Percentiles rank a stretch among this genome's conserved stretches.
Evolutionary conservation across 495 filamentous ascomycete genomes (phyloP).

Genomic region (Clohesyomyces aquaticus): DNA sequence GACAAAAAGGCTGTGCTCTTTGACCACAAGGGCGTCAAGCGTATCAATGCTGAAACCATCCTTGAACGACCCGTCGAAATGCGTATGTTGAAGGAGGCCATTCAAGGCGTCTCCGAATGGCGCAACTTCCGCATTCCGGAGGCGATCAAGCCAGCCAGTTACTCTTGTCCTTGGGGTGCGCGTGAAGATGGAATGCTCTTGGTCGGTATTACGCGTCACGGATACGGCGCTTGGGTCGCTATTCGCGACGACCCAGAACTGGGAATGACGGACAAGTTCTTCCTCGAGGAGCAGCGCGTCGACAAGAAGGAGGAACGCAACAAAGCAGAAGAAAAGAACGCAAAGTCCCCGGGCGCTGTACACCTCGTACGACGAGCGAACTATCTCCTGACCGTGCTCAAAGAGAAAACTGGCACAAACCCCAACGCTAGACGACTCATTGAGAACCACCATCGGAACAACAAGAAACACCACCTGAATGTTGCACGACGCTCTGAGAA

Average conservation of each 20-base stretch:
- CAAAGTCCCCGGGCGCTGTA: conserved; percentile 92
- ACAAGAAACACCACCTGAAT: conserved; percentile 43
- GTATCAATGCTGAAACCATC: conserved; percentile 92
- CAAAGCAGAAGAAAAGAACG: conserved; percentile 73
- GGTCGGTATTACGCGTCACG: conserved; percentile 87
- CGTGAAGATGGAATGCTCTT: conserved; percentile 97
- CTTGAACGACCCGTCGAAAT: conserved; percentile 87
- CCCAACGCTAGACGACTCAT: conserved; percentile 36
- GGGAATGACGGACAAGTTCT: conserved; percentile 87
- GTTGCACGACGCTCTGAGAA: conserved; percentile 37
- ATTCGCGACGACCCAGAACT: conserved; percentile 93
- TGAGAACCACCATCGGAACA: conserved; percentile 43
- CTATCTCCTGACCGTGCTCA: conserved; percentile 88
- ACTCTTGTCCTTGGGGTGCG: conserved; percentile 83
- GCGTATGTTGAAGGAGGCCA: conserved; percentile 75
- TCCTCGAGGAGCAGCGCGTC: conserved; percentile 95
- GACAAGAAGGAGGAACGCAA: conserved; percentile 91
- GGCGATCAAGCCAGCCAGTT: conserved; percentile 83
- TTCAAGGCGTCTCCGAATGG: conserved; percentile 64
- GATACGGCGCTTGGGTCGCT: conserved; percentile 89
- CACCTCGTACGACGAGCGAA: conserved; percentile 94
- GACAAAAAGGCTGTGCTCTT: conserved; percentile 96
- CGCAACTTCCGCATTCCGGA: conserved; percentile 84
- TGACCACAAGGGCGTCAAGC: conserved; percentile 86
- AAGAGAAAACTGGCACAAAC: conserved; percentile 61